These are phyloP conservation scores for Porodaedalea pini DNA, from an alignment of 1,284 basidiomycete species.

Conservation along the genomic window DNA sequence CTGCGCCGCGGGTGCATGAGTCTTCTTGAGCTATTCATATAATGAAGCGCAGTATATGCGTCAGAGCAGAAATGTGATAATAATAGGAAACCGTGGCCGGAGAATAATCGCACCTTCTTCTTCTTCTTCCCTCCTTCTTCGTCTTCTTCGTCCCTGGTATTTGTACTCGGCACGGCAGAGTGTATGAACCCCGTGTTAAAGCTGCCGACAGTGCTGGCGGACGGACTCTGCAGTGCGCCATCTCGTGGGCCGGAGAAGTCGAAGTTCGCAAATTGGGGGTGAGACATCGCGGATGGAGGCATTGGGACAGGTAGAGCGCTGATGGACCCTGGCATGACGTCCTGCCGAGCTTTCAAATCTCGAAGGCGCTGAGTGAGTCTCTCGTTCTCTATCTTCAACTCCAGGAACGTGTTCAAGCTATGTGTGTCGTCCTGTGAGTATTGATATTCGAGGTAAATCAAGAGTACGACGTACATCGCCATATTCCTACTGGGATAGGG, in stretches of 20 bases:
- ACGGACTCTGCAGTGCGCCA: background rate
- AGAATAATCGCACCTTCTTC: conserved; percentile 13
- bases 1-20: conserved; percentile 48
- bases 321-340: background rate
- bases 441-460: conserved; percentile 5
- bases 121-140: conserved; percentile 11
- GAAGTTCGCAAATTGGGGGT: background rate
- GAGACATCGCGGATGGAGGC: background rate
- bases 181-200: conserved; percentile 3
- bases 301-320: background rate
- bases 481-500: conserved; percentile 73
- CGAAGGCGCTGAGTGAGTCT: conserved; percentile 49
- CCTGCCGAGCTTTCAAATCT: conserved; percentile 5
- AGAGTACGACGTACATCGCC: conserved; percentile 66
- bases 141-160: conserved; percentile 11
- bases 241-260: background rate
- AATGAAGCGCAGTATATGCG: conserved; percentile 4
- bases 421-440: background rate
- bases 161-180: background rate
- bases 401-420: conserved; percentile 75
- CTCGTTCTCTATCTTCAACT: conserved; percentile 77
- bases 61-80: background rate
- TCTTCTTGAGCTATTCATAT: conserved; percentile 43
- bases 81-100: background rate
- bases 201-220: background rate